phyloP scores from a whole-genome alignment of 1,139 yeast species.

The Yamadazyma siamensis region DNA sequence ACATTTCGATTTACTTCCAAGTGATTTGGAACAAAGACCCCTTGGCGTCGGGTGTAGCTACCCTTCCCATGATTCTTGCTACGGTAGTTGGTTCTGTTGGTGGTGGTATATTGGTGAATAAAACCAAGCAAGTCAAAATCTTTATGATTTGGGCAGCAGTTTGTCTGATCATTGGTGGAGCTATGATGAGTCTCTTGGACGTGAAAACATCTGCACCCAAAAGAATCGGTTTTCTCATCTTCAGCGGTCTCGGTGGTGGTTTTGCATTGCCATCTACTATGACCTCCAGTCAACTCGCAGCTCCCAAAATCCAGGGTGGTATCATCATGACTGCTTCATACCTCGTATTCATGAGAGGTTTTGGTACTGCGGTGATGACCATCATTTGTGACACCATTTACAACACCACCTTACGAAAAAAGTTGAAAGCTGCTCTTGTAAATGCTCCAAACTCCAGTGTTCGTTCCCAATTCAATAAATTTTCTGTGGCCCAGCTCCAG shows the following conservation, averaged over 20 bases:
- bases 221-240: constrained; percentile 35
- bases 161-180: constrained; percentile 32
- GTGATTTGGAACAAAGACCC: constrained; percentile 30
- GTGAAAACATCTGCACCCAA: constrained; percentile 24
- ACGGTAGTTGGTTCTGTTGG: constrained; percentile 28
- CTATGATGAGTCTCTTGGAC: constrained; percentile 27
- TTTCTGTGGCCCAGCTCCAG: constrained; percentile 15
- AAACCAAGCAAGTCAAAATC: constrained; percentile 29
- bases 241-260: constrained; percentile 30
- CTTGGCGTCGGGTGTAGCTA: constrained; percentile 36
- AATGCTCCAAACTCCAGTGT: constrained; percentile 16
- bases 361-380: constrained; percentile 31
- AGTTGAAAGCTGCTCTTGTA: constrained; percentile 14
- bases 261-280: constrained; percentile 27
- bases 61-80: constrained; percentile 35
- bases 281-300: constrained; percentile 29
- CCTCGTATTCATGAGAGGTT: constrained; percentile 27
- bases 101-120: constrained; percentile 28
- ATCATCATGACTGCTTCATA: constrained; percentile 35
- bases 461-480: constrained; percentile 17
- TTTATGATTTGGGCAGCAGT: constrained; percentile 23
- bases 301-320: constrained; percentile 37
- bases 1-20: constrained; percentile 37
- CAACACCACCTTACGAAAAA: constrained; percentile 24
- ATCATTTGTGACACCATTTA: constrained; percentile 34